Evolutionary conservation across 78 protist genomes (phyloP).

Genomic region (Paratrimastix pyriformis): DNA sequence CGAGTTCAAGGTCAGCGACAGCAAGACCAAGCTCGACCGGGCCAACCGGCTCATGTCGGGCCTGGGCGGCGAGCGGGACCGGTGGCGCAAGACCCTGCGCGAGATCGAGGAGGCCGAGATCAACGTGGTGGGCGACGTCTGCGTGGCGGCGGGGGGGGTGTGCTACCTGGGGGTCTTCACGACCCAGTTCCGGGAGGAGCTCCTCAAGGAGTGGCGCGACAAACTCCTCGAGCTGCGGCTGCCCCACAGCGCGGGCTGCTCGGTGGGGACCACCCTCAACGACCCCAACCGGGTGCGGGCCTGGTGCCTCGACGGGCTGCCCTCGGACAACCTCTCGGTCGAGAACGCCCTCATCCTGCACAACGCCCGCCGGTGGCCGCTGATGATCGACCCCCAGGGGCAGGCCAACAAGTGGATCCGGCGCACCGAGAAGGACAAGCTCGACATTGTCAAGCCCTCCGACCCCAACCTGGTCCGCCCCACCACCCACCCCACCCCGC

Average conservation of each 20-base stretch:
- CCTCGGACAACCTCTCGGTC: slow-evolving; percentile 55
- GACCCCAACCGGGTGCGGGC: slow-evolving; percentile 51
- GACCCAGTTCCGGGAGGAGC: slow-evolving; percentile 28
- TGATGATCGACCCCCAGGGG: slow-evolving; percentile 74
- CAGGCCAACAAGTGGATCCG: slow-evolving; percentile 79
- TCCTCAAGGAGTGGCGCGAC: slow-evolving; percentile 38
- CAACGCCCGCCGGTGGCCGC: slow-evolving; percentile 65
- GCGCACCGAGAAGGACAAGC: slow-evolving; percentile 35
- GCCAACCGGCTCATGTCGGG: slow-evolving; percentile 58
- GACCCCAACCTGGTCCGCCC: slow-evolving; percentile 43
- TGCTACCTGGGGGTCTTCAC: slow-evolving; percentile 78
- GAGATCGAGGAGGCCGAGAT: slow-evolving; percentile 1
- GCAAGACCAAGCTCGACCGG: slow-evolving; percentile 40
- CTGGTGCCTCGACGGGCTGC: slow-evolving; percentile 67
- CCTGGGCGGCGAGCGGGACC: slow-evolving; percentile 62
- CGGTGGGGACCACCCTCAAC: slow-evolving; percentile 25
- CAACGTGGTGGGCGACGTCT: slow-evolving; percentile 52
- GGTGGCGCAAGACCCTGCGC: slow-evolving; percentile 50
- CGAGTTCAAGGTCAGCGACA: slow-evolving; percentile 26
- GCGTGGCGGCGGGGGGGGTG: slow-evolving; percentile 52
- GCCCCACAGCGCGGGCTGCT: slow-evolving; percentile 14
- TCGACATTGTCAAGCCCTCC: slow-evolving; percentile 50
- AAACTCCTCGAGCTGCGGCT: slow-evolving; percentile 14
- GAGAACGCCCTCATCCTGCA: slow-evolving; percentile 70
- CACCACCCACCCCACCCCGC: too few relatives aligned